phyloP scores from a whole-genome alignment of 2,329 filamentous ascomycete species.

The Hortaea werneckii region DNA sequence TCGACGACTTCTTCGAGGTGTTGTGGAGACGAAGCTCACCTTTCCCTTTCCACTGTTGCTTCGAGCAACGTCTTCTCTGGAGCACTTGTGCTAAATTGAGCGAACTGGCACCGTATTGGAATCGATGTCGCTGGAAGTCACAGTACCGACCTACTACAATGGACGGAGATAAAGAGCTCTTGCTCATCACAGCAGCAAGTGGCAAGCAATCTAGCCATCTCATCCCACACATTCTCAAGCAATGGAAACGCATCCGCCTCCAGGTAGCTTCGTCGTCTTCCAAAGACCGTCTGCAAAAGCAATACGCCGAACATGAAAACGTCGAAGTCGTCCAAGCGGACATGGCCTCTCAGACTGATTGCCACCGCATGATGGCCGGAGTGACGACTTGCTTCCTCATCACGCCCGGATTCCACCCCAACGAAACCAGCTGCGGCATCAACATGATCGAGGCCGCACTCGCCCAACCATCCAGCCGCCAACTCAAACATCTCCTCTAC shows the following conservation, averaged over 20 bases:
- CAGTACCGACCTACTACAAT: no score
- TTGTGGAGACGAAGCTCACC: no score
- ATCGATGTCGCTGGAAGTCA: no score
- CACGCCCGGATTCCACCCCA: constrained; percentile 26
- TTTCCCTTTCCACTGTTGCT: no score
- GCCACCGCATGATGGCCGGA: constrained; percentile 17
- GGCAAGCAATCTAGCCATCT: constrained; percentile 29
- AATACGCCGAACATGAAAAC: constrained; percentile 25
- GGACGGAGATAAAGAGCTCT: constrained; percentile 17
- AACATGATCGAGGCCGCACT: constrained; percentile 30
- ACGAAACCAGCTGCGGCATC: constrained; percentile 25
- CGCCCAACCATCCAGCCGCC: not conserved
- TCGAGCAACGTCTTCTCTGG: no score
- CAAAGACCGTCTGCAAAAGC: constrained; percentile 15
- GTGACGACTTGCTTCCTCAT: constrained; percentile 26
- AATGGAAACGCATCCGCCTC: constrained; percentile 26
- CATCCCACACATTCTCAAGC: constrained; percentile 25
- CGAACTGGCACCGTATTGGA: no score
- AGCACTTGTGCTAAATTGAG: no score
- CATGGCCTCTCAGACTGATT: constrained; percentile 16
- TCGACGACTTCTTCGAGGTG: no score
- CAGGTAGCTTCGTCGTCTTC: constrained; percentile 23
- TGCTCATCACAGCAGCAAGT: constrained; percentile 30
- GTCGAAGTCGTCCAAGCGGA: constrained; percentile 25
- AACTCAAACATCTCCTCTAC: constrained; percentile 26